A percentile compares a stretch with the other conserved stretches of the same genome.
These are phyloP conservation scores for Colletotrichum plurivorum DNA, from an alignment of 2,329 filamentous ascomycete genomes.

Conservation along the genomic window DNA sequence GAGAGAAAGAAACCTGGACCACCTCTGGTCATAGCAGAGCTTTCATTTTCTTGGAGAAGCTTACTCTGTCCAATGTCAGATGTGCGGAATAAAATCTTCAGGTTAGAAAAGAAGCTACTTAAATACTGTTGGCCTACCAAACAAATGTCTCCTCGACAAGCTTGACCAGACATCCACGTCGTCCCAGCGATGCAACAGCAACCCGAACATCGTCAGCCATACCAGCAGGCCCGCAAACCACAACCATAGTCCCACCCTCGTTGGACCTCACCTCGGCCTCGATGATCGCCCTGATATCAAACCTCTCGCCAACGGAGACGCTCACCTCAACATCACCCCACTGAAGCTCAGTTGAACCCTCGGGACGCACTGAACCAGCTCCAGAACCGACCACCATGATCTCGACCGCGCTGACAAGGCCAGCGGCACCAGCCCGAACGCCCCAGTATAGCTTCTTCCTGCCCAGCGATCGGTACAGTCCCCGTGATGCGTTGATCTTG, in stretches of 20 bases:
- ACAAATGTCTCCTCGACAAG: constrained; percentile 46
- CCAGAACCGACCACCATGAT: constrained; percentile 40
- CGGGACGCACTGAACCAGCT: background rate
- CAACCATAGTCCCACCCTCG: constrained; percentile 43
- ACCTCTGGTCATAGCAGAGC: too few relatives aligned
- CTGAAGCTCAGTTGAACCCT: constrained; percentile 34
- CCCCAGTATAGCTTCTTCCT: constrained; percentile 50
- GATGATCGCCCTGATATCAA: constrained; percentile 45
- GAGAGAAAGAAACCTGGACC: too few relatives aligned
- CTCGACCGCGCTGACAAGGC: constrained; percentile 46
- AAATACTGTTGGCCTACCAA: constrained; percentile 39
- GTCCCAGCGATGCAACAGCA: constrained; percentile 38
- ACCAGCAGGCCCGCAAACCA: constrained; percentile 47
- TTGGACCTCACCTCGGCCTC: constrained; percentile 38
- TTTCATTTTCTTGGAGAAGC: too few relatives aligned
- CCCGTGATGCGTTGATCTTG: constrained; percentile 42
- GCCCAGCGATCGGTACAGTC: constrained; percentile 42
- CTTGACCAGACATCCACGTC: constrained; percentile 42
- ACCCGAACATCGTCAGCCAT: constrained; percentile 49
- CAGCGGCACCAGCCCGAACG: constrained; percentile 39
- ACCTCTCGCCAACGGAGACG: constrained; percentile 43
- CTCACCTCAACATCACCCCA: constrained; percentile 41
- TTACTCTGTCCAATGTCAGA: too few relatives aligned
- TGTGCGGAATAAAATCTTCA: too few relatives aligned
- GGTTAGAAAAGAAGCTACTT: background rate